Conservation (phyloP, 1,139 yeast species). For the Sugiyamaella grinbergsii region DNA sequence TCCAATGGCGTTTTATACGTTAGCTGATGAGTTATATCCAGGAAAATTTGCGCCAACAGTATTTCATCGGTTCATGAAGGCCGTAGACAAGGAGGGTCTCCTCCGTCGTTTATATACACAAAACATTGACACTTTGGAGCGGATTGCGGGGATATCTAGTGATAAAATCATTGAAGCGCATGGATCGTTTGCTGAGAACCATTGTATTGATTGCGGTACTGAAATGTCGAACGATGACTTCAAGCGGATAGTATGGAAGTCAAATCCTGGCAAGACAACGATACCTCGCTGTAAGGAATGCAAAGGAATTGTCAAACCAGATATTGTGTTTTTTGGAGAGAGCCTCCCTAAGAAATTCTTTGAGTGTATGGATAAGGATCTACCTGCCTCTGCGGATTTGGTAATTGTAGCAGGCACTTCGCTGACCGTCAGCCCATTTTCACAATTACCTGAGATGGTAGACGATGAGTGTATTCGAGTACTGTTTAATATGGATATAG, state of each 20-base stretch:
- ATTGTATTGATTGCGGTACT: constrained; percentile 71
- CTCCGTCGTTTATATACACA: constrained; percentile 81
- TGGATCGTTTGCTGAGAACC: constrained; percentile 86
- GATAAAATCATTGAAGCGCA: constrained; percentile 84
- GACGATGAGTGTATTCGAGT: constrained; percentile 55
- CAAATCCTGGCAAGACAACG: constrained; percentile 17
- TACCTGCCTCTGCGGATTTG: constrained; percentile 56
- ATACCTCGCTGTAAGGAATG: constrained; percentile 22
- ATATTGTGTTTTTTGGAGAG: constrained; percentile 92
- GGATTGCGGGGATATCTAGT: constrained; percentile 73
- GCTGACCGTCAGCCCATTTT: constrained; percentile 86
- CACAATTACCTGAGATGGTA: constrained; percentile 72
- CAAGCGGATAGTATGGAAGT: constrained; percentile 47
- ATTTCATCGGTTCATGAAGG: constrained; percentile 70
- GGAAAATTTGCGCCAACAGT: constrained; percentile 82
- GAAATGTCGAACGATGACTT: constrained; percentile 58
- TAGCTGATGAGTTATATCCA: constrained; percentile 85
- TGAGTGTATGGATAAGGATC: constrained; percentile 57
- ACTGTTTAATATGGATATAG: constrained; percentile 71
- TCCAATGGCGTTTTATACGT: constrained; percentile 81
- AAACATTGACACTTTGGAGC: constrained; percentile 87
- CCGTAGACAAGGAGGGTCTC: constrained; percentile 63
- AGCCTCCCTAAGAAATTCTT: constrained; percentile 71
- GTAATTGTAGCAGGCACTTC: constrained; percentile 94
- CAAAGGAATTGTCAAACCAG: constrained; percentile 80